Conservation (phyloP, 495 filamentous ascomycete genomes). For the Trichoderma parareesei region DNA sequence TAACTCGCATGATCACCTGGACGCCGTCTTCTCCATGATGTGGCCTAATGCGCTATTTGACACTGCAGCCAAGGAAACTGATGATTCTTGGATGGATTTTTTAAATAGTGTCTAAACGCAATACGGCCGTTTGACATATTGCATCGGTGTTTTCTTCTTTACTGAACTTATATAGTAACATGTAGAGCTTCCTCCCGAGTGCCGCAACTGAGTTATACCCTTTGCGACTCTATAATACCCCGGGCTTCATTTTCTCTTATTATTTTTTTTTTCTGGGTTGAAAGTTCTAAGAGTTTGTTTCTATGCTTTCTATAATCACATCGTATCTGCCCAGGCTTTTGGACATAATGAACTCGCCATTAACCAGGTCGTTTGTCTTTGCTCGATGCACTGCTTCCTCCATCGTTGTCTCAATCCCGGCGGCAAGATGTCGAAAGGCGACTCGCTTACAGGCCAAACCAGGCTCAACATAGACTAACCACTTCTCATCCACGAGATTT, state of each 20-base stretch:
- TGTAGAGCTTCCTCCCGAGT: no score
- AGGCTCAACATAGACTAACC: slow-evolving; percentile 15
- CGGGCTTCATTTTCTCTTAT: no score
- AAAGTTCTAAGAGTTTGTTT: background rate
- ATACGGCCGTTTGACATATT: no score
- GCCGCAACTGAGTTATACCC: no score
- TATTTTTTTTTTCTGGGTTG: no score
- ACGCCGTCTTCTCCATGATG: background rate
- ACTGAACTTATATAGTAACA: no score
- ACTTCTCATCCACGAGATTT: slow-evolving; percentile 14
- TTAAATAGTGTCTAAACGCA: background rate
- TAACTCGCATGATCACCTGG: background rate
- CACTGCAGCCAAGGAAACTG: background rate
- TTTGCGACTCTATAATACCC: no score
- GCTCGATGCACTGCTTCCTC: slow-evolving; percentile 13
- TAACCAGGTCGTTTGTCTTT: slow-evolving; percentile 14
- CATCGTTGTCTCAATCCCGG: slow-evolving; percentile 15
- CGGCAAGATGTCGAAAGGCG: slow-evolving; percentile 8
- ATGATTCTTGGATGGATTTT: background rate
- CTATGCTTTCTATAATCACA: slow-evolving; percentile 12
- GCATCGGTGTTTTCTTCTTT: no score
- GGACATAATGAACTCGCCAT: slow-evolving; percentile 9
- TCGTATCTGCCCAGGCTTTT: slow-evolving; percentile 12
- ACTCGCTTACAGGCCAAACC: slow-evolving; percentile 12
- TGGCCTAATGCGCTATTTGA: background rate